Conservation (phyloP, 768 basidiomycete species). For the Paxillus ammoniavirescens region DNA sequence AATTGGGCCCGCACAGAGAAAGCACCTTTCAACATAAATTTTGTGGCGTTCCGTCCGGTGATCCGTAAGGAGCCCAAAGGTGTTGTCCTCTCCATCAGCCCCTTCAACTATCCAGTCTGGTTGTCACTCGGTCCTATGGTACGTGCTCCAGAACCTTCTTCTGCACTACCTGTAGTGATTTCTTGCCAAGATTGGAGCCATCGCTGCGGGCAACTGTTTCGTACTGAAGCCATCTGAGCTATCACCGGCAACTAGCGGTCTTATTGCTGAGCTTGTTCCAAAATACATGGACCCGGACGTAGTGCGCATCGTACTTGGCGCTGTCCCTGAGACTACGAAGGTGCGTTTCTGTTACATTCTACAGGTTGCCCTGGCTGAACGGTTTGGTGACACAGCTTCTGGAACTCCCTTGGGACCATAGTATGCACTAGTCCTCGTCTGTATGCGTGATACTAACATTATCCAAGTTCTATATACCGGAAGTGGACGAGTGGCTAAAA, state of each 20-base stretch:
- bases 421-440: constrained; percentile 25
- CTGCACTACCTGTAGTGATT: background rate
- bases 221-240: constrained; percentile 79
- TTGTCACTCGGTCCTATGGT: constrained; percentile 59
- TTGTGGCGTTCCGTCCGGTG: constrained; percentile 56
- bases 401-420: constrained; percentile 67
- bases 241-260: constrained; percentile 49
- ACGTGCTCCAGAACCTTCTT: constrained; percentile 9
- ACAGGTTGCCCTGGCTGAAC: background rate
- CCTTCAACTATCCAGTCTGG: constrained; percentile 77
- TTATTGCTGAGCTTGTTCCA: constrained; percentile 66
- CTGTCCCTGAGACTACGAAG: constrained; percentile 60
- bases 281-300: constrained; percentile 73
- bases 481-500: constrained; percentile 55
- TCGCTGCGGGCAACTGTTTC: constrained; percentile 75
- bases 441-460: background rate
- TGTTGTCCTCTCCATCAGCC: constrained; percentile 63
- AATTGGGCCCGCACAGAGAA: constrained; percentile 72
- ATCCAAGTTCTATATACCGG: constrained; percentile 53
- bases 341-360: constrained; percentile 19
- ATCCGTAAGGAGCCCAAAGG: constrained; percentile 79
- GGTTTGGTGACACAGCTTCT: constrained; percentile 46
- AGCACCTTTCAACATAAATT: constrained; percentile 55
- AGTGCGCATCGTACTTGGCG: constrained; percentile 69
- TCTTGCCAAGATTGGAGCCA: constrained; percentile 53